Percentiles rank a stretch among this genome's conserved stretches.
phyloP scores from a whole-genome alignment of 148 eudicot species.

The Gaultheria prostrata region DNA sequence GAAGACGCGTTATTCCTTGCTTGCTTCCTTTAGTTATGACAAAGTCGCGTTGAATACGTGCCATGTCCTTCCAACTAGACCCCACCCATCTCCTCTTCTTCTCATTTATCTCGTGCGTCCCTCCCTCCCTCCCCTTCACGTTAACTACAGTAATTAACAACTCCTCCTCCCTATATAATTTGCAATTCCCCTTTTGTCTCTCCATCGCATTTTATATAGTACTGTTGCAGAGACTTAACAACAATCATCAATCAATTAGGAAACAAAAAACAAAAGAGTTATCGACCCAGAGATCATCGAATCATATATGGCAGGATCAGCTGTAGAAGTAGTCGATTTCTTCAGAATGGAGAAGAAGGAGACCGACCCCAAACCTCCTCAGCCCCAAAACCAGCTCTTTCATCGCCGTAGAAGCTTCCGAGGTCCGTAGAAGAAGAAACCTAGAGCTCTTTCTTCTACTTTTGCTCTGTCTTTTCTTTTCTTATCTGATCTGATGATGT shows the following conservation, averaged over 20 bases:
- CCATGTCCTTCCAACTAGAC: background rate
- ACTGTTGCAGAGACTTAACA: background rate
- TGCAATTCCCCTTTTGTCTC: background rate
- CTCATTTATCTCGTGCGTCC: slow-evolving; percentile 7
- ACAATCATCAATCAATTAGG: background rate
- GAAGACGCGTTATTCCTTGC: background rate
- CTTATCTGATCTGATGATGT: no score
- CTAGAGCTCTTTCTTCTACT: no score
- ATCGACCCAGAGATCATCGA: background rate
- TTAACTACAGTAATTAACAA: no score
- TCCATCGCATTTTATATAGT: background rate
- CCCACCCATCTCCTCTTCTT: background rate
- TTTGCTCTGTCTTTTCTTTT: no score
- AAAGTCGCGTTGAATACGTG: slow-evolving; percentile 2
- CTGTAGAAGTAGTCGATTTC: slow-evolving; percentile 49
- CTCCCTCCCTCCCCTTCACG: no score
- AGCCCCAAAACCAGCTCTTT: slow-evolving; percentile 15
- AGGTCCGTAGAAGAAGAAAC: no score
- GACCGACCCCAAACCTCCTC: background rate
- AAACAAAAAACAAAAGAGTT: background rate
- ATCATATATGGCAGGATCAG: slow-evolving; percentile 21
- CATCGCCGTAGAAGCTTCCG: slow-evolving; percentile 43
- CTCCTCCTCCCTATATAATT: no score
- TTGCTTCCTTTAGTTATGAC: background rate
- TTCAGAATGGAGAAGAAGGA: slow-evolving; percentile 24